Evolutionary conservation across 140 eudicot species (phyloP).

Genomic region (Anethum foeniculum): DNA sequence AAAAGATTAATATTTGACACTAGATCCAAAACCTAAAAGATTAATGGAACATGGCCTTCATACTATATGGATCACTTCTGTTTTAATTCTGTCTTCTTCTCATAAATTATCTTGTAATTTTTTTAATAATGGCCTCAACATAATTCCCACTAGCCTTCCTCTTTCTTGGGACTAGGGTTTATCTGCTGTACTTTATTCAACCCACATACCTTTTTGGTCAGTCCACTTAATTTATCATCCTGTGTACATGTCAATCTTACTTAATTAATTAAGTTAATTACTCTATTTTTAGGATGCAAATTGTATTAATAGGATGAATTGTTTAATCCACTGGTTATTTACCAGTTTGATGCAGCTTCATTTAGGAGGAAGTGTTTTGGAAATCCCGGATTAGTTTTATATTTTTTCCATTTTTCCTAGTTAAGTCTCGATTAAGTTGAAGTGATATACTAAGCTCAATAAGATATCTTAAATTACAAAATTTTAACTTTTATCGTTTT

Average conservation of each 20-base stretch:
- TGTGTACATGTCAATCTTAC: background rate
- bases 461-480: too few species aligned
- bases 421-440: too few species aligned
- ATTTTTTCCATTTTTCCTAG: too few species aligned
- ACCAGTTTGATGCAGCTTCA: too few species aligned
- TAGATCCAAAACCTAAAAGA: constrained; percentile 5
- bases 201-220: background rate
- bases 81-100: background rate
- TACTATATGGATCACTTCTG: background rate
- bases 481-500: too few species aligned
- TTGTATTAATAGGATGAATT: too few species aligned
- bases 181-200: background rate
- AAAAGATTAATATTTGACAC: background rate
- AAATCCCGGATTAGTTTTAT: too few species aligned
- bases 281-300: too few species aligned
- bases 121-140: background rate
- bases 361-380: too few species aligned
- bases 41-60: background rate
- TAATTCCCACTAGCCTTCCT: constrained; percentile 5
- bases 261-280: too few species aligned
- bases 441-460: too few species aligned
- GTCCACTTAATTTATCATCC: background rate
- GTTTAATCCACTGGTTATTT: too few species aligned
- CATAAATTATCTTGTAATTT: constrained; percentile 4
- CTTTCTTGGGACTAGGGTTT: constrained; percentile 11